Evolutionary conservation across 345 rosid genomes (phyloP).

Genomic region (Rhodamnia argentea): DNA sequence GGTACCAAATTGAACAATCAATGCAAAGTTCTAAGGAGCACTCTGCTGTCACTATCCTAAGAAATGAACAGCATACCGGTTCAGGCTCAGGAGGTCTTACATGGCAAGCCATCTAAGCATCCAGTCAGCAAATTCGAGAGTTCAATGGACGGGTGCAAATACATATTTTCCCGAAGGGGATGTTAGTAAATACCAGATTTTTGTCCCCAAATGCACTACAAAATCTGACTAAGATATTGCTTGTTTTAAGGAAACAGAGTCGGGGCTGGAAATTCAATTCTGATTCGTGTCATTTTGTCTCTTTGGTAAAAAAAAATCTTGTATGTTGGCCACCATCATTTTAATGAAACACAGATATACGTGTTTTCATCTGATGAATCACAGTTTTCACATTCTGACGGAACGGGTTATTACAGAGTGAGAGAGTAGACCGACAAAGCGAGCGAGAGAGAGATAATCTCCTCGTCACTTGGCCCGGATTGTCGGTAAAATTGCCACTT

Average conservation of each 20-base stretch:
- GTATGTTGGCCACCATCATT: neutral
- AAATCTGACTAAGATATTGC: neutral
- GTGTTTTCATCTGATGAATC: neutral
- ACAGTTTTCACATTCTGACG: neutral
- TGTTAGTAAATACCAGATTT: neutral
- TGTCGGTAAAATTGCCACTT: neutral
- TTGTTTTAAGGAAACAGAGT: neutral
- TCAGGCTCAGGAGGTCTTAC: neutral
- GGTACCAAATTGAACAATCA: neutral
- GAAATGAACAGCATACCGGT: neutral
- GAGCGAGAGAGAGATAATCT: neutral
- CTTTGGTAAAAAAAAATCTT: neutral
- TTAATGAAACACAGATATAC: neutral
- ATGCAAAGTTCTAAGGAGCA: neutral
- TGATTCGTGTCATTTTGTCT: neutral
- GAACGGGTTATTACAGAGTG: neutral
- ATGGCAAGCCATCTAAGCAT: neutral
- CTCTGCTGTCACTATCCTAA: neutral
- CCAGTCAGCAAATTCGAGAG: neutral
- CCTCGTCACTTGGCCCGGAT: neutral
- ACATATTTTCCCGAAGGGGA: neutral
- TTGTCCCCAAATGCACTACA: neutral
- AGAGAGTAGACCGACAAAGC: neutral
- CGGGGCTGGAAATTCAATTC: neutral
- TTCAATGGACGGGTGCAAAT: neutral